These are phyloP conservation scores for Boletus subparvulus DNA, from an alignment of 768 basidiomycete genomes.

Conservation along the genomic window DNA sequence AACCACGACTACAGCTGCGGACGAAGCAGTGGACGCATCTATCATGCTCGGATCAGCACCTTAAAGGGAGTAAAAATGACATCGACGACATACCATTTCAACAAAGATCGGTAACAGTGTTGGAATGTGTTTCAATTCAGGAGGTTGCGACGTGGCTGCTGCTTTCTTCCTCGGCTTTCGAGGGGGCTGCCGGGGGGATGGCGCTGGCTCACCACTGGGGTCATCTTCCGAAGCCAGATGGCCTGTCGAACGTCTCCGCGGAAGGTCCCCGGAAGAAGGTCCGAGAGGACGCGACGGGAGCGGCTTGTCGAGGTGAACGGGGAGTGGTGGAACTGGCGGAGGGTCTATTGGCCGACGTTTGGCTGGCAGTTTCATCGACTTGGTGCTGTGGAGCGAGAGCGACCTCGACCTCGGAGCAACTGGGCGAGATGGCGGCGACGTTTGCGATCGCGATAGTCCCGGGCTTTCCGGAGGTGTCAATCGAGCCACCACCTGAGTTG, in stretches of 20 bases:
- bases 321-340: slow-evolving; percentile 43
- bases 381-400: slow-evolving; percentile 46
- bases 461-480: neutral
- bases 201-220: slow-evolving; percentile 1
- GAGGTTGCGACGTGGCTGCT: slow-evolving; percentile 55
- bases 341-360: slow-evolving; percentile 31
- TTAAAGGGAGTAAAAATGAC: neutral
- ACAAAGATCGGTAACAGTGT: slow-evolving; percentile 83
- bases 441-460: slow-evolving; percentile 2
- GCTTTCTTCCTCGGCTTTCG: slow-evolving; percentile 45
- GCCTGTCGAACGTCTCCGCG: slow-evolving; percentile 19
- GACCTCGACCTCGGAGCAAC: slow-evolving; percentile 30
- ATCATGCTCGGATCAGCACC: slow-evolving; percentile 5
- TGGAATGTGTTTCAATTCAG: slow-evolving; percentile 77
- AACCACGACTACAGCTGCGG: slow-evolving; percentile 9
- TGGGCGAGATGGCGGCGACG: slow-evolving; percentile 4
- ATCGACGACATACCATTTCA: slow-evolving; percentile 69
- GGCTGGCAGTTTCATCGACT: slow-evolving; percentile 42
- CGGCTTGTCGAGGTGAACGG: slow-evolving; percentile 39
- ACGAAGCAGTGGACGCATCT: slow-evolving; percentile 39
- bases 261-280: slow-evolving; percentile 12
- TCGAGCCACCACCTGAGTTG: neutral
- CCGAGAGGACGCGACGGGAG: slow-evolving; percentile 37
- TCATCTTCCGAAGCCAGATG: slow-evolving; percentile 1
- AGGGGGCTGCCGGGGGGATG: slow-evolving; percentile 10